Evolutionary conservation across 2,329 filamentous ascomycete genomes (phyloP).

Genomic region (Biscogniauxia sp.): DNA sequence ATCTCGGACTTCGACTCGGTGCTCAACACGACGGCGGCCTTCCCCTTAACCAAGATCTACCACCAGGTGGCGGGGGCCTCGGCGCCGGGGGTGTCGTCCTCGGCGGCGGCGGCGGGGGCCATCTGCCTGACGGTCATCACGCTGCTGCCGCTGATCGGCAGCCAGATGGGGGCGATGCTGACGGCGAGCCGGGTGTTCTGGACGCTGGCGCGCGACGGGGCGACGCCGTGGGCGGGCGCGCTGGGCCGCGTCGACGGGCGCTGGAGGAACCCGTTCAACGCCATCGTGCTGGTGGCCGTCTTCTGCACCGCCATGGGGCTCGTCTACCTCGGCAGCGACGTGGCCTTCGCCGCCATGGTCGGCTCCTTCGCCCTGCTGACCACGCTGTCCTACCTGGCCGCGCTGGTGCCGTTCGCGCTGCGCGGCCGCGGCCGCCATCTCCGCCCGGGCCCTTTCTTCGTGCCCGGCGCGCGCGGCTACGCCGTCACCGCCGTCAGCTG

Average conservation of each 20-base stretch:
- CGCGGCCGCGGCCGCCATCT: slow-evolving; percentile 41
- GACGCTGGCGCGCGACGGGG: slow-evolving; percentile 41
- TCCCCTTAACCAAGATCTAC: slow-evolving; percentile 67
- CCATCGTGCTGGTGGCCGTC: slow-evolving; percentile 48
- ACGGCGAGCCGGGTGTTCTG: slow-evolving; percentile 40
- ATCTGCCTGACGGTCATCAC: slow-evolving; percentile 47
- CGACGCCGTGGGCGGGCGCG: slow-evolving; percentile 31
- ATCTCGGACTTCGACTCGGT: slow-evolving; percentile 44
- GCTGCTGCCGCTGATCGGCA: slow-evolving; percentile 35
- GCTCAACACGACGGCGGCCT: slow-evolving; percentile 41
- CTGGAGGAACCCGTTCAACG: slow-evolving; percentile 37
- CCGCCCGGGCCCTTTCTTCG: slow-evolving; percentile 52
- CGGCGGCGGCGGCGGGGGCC: slow-evolving; percentile 48
- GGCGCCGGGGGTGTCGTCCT: slow-evolving; percentile 33
- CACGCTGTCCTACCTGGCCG: slow-evolving; percentile 52
- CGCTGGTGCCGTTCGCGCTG: slow-evolving; percentile 58
- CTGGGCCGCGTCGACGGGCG: slow-evolving; percentile 24
- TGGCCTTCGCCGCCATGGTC: slow-evolving; percentile 66
- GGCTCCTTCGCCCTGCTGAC: slow-evolving; percentile 38
- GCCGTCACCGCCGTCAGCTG: slow-evolving; percentile 50
- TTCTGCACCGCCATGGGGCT: slow-evolving; percentile 54
- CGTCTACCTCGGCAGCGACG: slow-evolving; percentile 64
- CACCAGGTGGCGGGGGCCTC: slow-evolving; percentile 53
- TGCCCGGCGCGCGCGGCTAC: slow-evolving; percentile 48
- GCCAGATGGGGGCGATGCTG: slow-evolving; percentile 36